These are phyloP conservation scores for Beauveria rudraprayagi DNA, from an alignment of 2,329 filamentous ascomycete species.

Conservation along the genomic window DNA sequence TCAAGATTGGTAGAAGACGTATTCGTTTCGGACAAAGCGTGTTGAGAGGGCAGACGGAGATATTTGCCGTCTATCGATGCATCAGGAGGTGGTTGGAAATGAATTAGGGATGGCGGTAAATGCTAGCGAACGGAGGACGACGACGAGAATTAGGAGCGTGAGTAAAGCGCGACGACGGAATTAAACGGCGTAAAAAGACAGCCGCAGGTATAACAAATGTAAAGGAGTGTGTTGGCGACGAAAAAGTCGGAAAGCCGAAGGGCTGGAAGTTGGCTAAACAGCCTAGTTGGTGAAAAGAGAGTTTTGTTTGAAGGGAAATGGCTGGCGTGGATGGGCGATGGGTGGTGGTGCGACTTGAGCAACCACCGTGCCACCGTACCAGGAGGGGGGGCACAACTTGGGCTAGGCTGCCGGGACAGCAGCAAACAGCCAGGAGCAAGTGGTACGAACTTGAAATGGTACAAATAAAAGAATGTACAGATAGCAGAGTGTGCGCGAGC, in stretches of 20 bases:
- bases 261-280: constrained; percentile 4
- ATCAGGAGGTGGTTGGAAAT: constrained; percentile 5
- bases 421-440: not conserved
- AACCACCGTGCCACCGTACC: not conserved
- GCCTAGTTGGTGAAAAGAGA: not conserved
- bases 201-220: not conserved
- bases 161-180: not conserved
- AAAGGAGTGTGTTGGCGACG: constrained; percentile 6
- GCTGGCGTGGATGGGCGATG: not conserved
- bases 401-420: not conserved
- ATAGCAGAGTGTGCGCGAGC: not conserved
- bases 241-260: constrained; percentile 6
- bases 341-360: not conserved
- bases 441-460: not conserved
- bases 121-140: not conserved
- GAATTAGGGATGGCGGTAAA: not conserved
- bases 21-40: not conserved
- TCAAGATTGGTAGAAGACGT: not conserved
- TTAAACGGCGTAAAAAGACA: not conserved
- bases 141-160: constrained; percentile 3
- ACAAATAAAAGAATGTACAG: not conserved
- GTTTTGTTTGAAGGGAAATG: constrained; percentile 9
- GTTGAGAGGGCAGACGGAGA: not conserved
- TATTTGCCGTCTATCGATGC: constrained; percentile 2
- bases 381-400: not conserved